Evolutionary conservation across 164 flowering plant species (phyloP).

Genomic region (grape (Vitis vinifera)): DNA sequence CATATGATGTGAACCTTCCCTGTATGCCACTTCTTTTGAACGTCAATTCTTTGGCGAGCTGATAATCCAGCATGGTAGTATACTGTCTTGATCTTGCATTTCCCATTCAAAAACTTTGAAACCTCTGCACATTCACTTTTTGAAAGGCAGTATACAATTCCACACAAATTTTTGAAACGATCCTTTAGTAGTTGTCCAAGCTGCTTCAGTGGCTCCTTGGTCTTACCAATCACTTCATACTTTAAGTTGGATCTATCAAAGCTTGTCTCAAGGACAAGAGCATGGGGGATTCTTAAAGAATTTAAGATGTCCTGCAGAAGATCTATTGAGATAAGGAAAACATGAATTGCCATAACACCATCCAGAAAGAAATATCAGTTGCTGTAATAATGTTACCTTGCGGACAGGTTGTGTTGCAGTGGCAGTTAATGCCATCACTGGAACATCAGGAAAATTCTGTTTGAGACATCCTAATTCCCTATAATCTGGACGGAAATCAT

Average conservation of each 20-base stretch:
- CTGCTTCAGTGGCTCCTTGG: slow-evolving; percentile 78
- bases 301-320: slow-evolving; percentile 73
- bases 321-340: slow-evolving; percentile 6
- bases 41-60: slow-evolving; percentile 69
- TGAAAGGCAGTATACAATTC: slow-evolving; percentile 94
- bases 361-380: neutral
- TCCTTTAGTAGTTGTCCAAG: slow-evolving; percentile 67
- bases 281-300: slow-evolving; percentile 75
- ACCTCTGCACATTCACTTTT: slow-evolving; percentile 89
- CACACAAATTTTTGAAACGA: slow-evolving; percentile 65
- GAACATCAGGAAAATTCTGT: slow-evolving; percentile 79
- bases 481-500: slow-evolving; percentile 98
- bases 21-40: slow-evolving; percentile 83
- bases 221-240: slow-evolving; percentile 82
- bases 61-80: slow-evolving; percentile 96
- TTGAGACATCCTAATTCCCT: slow-evolving; percentile 85
- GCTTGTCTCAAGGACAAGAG: slow-evolving; percentile 86
- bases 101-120: slow-evolving; percentile 65
- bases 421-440: slow-evolving; percentile 97
- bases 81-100: slow-evolving; percentile 72
- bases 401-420: slow-evolving; percentile 90
- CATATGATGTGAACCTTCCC: slow-evolving; percentile 89
- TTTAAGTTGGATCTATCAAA: slow-evolving; percentile 96
- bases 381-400: slow-evolving; percentile 40
- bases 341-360: slow-evolving; percentile 2